A percentile compares a stretch with the other conserved stretches of the same genome.
Evolutionary conservation across 345 rosid species (phyloP).

Genomic region (Turritis glabra): DNA sequence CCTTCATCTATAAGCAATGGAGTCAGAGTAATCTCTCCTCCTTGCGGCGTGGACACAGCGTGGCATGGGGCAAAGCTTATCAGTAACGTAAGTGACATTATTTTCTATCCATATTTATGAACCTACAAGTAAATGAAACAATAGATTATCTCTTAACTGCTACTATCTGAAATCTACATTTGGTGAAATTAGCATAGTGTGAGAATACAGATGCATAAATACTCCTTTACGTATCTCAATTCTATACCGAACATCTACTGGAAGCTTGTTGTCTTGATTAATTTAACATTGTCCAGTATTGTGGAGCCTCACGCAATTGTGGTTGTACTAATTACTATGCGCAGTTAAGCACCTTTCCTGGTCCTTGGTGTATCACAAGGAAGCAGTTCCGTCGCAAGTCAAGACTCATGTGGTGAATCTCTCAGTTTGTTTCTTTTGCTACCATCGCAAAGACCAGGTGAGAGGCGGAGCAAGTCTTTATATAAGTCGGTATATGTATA

Average conservation of each 20-base stretch:
- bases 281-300: neutral
- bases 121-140: neutral
- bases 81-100: constrained; percentile 62
- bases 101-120: neutral
- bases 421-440: neutral
- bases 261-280: neutral
- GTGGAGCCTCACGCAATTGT: neutral
- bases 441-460: neutral
- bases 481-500: constrained; percentile 7
- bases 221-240: neutral
- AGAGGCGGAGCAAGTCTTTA: neutral
- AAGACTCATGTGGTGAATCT: constrained; percentile 59
- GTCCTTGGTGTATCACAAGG: constrained; percentile 74
- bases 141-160: neutral
- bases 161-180: neutral
- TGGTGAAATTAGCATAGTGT: neutral
- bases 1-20: constrained; percentile 58
- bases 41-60: constrained; percentile 69
- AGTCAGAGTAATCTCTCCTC: constrained; percentile 69
- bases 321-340: constrained; percentile 1
- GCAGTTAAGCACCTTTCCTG: constrained; percentile 88
- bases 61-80: constrained; percentile 93
- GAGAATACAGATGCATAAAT: constrained; percentile 2
- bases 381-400: constrained; percentile 67
- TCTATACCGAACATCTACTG: neutral